These are phyloP conservation scores for Solanum hybrid DNA, from an alignment of 305 asterid species.

Conservation along the genomic window DNA sequence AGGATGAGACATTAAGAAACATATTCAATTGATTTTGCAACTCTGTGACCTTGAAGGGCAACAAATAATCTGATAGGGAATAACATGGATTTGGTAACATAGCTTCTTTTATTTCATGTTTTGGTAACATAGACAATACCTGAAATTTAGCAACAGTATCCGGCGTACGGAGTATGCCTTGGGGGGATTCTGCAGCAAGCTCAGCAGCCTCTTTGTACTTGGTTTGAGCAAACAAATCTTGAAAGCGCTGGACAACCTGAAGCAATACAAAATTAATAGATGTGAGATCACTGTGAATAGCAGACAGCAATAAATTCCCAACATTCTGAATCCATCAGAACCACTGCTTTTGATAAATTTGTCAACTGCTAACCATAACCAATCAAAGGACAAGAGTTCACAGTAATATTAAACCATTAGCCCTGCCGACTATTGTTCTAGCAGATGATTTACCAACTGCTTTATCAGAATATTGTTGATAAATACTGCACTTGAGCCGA, in stretches of 20 bases:
- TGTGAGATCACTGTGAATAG: not conserved
- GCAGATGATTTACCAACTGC: not conserved
- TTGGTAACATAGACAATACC: conserved; percentile 27
- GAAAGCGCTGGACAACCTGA: conserved; percentile 86
- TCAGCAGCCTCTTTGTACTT: conserved; percentile 91
- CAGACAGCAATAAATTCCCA: not conserved
- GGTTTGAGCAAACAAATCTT: conserved; percentile 81
- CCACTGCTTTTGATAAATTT: not conserved
- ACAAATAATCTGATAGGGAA: not conserved
- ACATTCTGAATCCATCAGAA: not conserved
- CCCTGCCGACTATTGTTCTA: not conserved
- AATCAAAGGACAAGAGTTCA: not conserved
- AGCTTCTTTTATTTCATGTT: not conserved
- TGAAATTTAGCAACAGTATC: conserved; percentile 87
- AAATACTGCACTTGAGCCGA: not conserved
- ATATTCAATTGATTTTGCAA: not conserved
- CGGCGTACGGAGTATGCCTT: conserved; percentile 78
- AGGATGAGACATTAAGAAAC: not conserved
- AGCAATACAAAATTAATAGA: conserved; percentile 1
- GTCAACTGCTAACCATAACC: not conserved
- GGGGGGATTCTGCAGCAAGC: conserved; percentile 89
- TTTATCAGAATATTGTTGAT: not conserved
- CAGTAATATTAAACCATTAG: not conserved
- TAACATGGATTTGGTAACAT: not conserved
- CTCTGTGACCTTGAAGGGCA: not conserved